These are phyloP conservation scores for Sporothrix mexicana DNA, from an alignment of 2,329 filamentous ascomycete species.

Conservation along the genomic window DNA sequence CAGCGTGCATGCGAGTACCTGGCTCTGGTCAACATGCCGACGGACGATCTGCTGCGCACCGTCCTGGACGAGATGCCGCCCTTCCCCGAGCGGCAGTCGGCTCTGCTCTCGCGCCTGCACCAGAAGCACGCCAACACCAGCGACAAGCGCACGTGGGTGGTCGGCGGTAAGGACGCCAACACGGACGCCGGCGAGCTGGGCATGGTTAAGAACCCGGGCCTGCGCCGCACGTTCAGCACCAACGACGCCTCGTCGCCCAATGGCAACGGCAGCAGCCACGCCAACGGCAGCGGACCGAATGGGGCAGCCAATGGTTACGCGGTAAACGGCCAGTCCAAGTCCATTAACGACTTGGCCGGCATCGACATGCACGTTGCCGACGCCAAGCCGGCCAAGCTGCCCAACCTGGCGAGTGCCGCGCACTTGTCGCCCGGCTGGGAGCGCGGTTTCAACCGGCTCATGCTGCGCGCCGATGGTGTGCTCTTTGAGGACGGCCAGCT, in stretches of 20 bases:
- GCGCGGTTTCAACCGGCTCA: constrained; percentile 80
- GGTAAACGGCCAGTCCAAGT: constrained; percentile 47
- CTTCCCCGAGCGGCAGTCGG: constrained; percentile 92
- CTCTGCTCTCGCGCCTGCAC: constrained; percentile 87
- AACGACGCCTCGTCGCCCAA: constrained; percentile 54
- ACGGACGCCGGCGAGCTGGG: constrained; percentile 78
- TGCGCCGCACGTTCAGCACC: constrained; percentile 82
- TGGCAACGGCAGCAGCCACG: constrained; percentile 52
- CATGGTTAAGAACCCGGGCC: constrained; percentile 77
- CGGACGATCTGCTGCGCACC: constrained; percentile 89
- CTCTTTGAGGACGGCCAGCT: constrained; percentile 95
- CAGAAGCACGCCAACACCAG: constrained; percentile 92
- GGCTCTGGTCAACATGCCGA: constrained; percentile 80
- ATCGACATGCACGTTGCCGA: constrained; percentile 74
- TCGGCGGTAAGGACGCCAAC: constrained; percentile 96
- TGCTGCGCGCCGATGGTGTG: constrained; percentile 81
- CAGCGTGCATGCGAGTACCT: constrained; percentile 96
- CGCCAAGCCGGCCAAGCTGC: constrained; percentile 65
- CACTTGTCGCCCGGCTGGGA: constrained; percentile 97
- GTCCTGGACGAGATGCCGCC: constrained; percentile 99
- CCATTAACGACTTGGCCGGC: constrained; percentile 73
- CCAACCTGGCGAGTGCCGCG: constrained; percentile 88
- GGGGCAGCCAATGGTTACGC: constrained; percentile 19
- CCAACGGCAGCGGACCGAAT: constrained; percentile 49
- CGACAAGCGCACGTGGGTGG: constrained; percentile 95